Evolutionary conservation across 1,139 yeast genomes (phyloP).

Genomic region (Lodderomyces parapsilosis): DNA sequence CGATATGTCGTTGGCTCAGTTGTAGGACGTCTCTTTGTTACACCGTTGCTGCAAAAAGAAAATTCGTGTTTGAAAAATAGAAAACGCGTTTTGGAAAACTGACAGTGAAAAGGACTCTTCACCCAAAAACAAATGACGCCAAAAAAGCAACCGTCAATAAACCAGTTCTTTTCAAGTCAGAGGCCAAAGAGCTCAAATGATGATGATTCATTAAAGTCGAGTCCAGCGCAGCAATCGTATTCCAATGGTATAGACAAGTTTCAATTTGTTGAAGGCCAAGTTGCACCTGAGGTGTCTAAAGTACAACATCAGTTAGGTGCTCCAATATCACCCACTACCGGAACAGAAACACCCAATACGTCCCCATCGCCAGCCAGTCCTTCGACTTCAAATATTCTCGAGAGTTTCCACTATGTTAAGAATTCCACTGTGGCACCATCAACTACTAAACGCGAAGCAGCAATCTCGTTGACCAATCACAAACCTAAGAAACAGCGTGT

Average conservation of each 20-base stretch:
- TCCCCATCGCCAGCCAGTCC: constrained; percentile 1
- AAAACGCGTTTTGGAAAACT: background rate
- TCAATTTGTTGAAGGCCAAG: constrained; percentile 1
- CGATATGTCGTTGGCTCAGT: too few species aligned
- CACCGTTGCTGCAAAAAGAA: background rate
- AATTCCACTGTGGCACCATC: background rate
- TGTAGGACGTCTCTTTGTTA: too few species aligned
- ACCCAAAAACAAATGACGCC: too few species aligned
- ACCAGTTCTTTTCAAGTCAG: constrained; percentile 22
- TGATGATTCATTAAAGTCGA: background rate
- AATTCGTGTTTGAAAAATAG: background rate
- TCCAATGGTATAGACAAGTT: constrained; percentile 3
- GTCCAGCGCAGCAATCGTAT: background rate
- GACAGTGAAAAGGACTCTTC: too few species aligned
- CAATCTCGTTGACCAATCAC: background rate
- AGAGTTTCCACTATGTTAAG: constrained; percentile 1
- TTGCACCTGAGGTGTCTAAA: background rate
- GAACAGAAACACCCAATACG: background rate
- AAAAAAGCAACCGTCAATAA: constrained; percentile 27
- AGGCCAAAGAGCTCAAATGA: background rate
- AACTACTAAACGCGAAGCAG: constrained; percentile 4
- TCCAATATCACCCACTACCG: too few species aligned
- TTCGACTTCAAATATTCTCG: background rate
- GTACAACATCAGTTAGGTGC: too few species aligned
- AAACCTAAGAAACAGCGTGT: background rate